Evolutionary conservation across 208 protist genomes (phyloP), one percentile per base, ranked within the genome.

Genomic region (Sergeia podlipaevii): DNA sequence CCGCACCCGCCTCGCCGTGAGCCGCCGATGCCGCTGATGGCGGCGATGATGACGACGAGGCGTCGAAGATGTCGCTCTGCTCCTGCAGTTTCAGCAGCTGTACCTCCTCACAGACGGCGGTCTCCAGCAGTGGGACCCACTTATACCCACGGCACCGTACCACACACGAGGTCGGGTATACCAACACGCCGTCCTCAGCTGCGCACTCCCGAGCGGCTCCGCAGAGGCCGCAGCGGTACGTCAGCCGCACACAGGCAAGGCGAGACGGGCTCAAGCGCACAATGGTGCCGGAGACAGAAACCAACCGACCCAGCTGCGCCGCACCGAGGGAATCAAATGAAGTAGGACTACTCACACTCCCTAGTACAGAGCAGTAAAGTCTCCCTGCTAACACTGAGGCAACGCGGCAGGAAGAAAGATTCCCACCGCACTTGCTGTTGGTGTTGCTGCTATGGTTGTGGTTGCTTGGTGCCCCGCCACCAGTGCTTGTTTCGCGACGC

Each of bases 41-140:
- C 37, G 21, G 42, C 33, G 17, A 26, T 27, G 23, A 20, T 42
- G 10, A 44, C 33, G 5, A 30, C 26, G 52, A 57, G 5, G 44
- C 63, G 37, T 75, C 76, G 43, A 83, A 77, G 27, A 73, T 56
- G 37, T 79, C 74, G 1, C 73, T 76, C 37, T 78, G 70, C 63
- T 94, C 86, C 68, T 94, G 86, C 55, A 94, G 45, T 23, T 85
- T 85, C 17, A 94, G 64, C 26, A 84, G 41, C 65, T 94, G 86
- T 49, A 94, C 77, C 65, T 94, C 86, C 38, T 89, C 82, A 48
- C 82, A 89, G 8, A 76, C 64, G 23, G 65, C 68, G 29, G 65
- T 59, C n/a, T 79, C 74, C 8, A 76, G 54, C 23, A 89, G 21
- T 3, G 86, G 80, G 1, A 44, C 29, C 79, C 80, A 94, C 52